phyloP scores from a whole-genome alignment of 2,329 filamentous ascomycete species.

The Fusarium vanettenii region DNA sequence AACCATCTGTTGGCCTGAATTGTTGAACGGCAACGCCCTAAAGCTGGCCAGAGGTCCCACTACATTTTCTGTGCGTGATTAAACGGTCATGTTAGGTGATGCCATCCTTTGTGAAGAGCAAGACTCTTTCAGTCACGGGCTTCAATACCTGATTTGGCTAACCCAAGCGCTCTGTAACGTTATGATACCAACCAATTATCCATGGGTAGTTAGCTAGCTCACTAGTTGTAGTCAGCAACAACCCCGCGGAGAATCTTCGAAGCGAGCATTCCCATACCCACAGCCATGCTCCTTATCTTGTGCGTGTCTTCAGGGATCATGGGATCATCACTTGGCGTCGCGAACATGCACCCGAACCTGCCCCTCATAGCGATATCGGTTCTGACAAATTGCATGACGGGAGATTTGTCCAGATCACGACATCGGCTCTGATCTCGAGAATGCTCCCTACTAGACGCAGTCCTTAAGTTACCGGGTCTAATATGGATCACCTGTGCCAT shows the following conservation, averaged over 20 bases:
- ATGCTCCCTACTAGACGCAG: neutral
- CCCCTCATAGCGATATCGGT: neutral
- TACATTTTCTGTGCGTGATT: neutral
- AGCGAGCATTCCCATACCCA: neutral
- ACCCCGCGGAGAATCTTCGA: neutral
- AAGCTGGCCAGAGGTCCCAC: neutral
- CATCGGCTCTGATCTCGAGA: neutral
- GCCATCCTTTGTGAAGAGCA: neutral
- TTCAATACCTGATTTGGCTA: neutral
- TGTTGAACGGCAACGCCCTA: neutral
- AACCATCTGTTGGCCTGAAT: neutral
- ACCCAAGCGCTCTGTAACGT: neutral
- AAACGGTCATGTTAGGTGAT: neutral
- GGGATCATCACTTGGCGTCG: neutral
- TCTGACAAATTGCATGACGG: neutral
- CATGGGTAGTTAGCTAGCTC: neutral
- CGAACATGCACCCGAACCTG: neutral
- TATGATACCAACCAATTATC: neutral
- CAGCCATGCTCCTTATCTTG: neutral
- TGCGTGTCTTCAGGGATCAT: neutral
- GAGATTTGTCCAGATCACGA: neutral
- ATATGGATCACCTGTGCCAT: neutral
- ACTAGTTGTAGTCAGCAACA: neutral
- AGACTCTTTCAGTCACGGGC: neutral
- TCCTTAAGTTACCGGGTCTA: neutral